Conservation (phyloP, 495 filamentous ascomycete species). For the Aspergillus hancockii region DNA sequence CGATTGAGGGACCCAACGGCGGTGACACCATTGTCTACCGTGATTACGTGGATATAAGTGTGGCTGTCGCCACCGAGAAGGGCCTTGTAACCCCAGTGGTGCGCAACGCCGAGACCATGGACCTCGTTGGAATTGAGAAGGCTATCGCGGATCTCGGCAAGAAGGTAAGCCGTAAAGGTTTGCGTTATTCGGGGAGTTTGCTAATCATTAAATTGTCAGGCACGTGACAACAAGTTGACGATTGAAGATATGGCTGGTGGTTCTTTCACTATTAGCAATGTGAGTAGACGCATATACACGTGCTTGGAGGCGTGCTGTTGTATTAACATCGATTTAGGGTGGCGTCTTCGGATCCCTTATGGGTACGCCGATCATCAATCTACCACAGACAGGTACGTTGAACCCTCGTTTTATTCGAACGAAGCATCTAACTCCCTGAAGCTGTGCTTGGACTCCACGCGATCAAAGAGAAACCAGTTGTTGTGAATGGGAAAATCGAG, state of each 20-base stretch:
- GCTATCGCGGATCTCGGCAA: slow-evolving; percentile 91
- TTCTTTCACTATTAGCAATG: slow-evolving; percentile 98
- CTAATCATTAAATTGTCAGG: slow-evolving; percentile 45
- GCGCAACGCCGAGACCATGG: slow-evolving; percentile 85
- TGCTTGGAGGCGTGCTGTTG: background rate
- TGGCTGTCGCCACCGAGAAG: slow-evolving; percentile 97
- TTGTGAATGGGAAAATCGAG: slow-evolving; percentile 87
- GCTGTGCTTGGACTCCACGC: slow-evolving; percentile 97
- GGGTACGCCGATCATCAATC: slow-evolving; percentile 99
- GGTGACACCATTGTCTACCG: slow-evolving; percentile 98
- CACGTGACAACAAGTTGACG: slow-evolving; percentile 92
- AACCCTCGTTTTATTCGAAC: background rate
- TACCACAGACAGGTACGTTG: slow-evolving; percentile 74
- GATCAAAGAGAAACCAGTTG: slow-evolving; percentile 93
- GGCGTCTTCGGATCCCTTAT: slow-evolving; percentile 81
- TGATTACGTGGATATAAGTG: slow-evolving; percentile 97
- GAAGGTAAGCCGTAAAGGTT: slow-evolving; percentile 61
- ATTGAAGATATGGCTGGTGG: slow-evolving; percentile 99
- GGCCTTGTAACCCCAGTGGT: slow-evolving; percentile 96
- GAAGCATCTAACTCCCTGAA: slow-evolving; percentile 27
- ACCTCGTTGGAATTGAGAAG: slow-evolving; percentile 87
- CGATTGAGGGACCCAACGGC: slow-evolving; percentile 91
- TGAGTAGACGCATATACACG: slow-evolving; percentile 28
- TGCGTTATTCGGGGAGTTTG: slow-evolving; percentile 3
- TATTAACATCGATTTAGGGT: slow-evolving; percentile 46